phyloP scores from a whole-genome alignment of 371 early-diverging fungal species.

The Dipsacomyces acuminosporus region DNA sequence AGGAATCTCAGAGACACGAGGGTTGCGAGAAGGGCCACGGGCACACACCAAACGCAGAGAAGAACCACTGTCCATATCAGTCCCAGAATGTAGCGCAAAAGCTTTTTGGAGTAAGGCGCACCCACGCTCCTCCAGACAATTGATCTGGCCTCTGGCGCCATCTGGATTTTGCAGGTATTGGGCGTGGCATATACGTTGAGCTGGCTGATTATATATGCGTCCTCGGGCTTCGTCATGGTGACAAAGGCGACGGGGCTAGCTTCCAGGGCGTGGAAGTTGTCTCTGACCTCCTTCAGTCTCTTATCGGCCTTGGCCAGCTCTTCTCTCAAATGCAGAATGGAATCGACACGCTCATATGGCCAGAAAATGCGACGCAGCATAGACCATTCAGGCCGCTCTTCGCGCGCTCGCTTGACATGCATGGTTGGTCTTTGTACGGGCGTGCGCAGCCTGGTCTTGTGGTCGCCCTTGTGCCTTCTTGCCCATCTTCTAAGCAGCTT shows the following conservation, averaged over 20 bases:
- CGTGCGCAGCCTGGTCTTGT: background rate
- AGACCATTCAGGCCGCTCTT: background rate
- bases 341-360: constrained; percentile 27
- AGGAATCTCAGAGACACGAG: constrained; percentile 43
- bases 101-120: constrained; percentile 24
- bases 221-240: constrained; percentile 62
- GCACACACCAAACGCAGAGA: constrained; percentile 44
- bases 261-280: background rate
- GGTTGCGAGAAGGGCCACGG: constrained; percentile 43
- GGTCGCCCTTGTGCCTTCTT: background rate
- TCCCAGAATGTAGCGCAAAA: constrained; percentile 25
- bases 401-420: background rate
- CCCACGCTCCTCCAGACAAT: constrained; percentile 78
- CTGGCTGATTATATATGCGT: constrained; percentile 58
- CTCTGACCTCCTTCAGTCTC: constrained; percentile 19
- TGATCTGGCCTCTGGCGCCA: constrained; percentile 90
- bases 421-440: constrained; percentile 3
- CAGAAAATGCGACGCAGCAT: constrained; percentile 4
- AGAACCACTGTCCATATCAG: constrained; percentile 28
- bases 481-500: constrained; percentile 31
- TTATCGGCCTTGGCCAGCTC: constrained; percentile 19
- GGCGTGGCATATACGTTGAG: constrained; percentile 59
- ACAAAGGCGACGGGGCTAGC: constrained; percentile 55
- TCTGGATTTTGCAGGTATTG: constrained; percentile 57
- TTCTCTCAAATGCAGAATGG: constrained; percentile 31